Conservation (phyloP, 139 green algal genomes). For the Chlorella sorokiniana region DNA sequence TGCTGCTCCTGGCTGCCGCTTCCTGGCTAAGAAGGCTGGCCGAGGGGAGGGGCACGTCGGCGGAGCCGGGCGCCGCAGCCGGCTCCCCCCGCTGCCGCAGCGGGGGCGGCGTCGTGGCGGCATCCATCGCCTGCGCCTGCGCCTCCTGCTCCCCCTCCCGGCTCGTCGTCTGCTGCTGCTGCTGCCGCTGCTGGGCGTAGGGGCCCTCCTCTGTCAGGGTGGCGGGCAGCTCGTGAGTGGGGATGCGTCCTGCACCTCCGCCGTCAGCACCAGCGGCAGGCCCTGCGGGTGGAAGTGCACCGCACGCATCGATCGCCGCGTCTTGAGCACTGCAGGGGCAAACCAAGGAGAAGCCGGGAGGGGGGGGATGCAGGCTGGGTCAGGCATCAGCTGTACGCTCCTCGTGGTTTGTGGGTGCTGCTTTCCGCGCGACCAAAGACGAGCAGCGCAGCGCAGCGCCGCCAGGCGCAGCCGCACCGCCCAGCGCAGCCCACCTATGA, state of each 20-base stretch:
- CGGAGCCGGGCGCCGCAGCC: not conserved
- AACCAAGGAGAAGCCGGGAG: too few relatives aligned
- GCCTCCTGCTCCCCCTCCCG: not conserved
- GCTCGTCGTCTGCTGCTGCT: not conserved
- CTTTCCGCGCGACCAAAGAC: not conserved
- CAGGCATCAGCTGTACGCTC: constrained; percentile 2
- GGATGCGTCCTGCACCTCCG: constrained; percentile 75
- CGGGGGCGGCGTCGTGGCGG: not conserved
- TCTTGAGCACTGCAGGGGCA: constrained; percentile 60
- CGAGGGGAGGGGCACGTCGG: constrained; percentile 19
- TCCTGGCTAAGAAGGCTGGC: constrained; percentile 9
- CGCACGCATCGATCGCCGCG: constrained; percentile 80
- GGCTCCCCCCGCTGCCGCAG: not conserved
- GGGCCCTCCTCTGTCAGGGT: constrained; percentile 35
- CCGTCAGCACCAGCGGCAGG: constrained; percentile 78
- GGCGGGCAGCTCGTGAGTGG: constrained; percentile 31
- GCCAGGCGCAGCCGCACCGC: not conserved
- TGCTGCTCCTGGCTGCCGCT: not conserved
- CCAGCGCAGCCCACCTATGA: constrained; percentile 25
- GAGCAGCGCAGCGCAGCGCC: not conserved
- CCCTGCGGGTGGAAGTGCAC: constrained; percentile 91
- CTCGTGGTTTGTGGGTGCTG: not conserved
- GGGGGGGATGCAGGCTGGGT: not conserved
- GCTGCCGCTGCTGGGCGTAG: not conserved
- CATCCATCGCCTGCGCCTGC: not conserved